These are phyloP conservation scores for Telfairia occidentalis DNA, from an alignment of 331 rosid species.

Conservation along the genomic window DNA sequence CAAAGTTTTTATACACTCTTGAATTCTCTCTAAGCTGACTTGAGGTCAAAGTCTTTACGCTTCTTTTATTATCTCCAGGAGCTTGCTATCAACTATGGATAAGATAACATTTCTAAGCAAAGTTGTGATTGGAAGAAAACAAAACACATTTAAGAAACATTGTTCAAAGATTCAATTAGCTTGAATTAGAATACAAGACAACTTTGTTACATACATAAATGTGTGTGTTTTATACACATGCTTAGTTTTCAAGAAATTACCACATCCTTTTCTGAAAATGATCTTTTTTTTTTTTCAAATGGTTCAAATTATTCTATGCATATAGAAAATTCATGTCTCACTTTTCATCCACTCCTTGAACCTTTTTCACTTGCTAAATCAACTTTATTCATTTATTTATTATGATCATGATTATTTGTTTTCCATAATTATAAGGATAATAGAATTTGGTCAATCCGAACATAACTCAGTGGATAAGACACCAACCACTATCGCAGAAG, in stretches of 20 bases:
- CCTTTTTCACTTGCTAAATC: background rate
- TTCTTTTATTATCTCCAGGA: background rate
- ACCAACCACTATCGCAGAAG: no score
- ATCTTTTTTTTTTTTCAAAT: background rate
- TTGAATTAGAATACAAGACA: conserved; percentile 5
- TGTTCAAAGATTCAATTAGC: background rate
- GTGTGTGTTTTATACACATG: background rate
- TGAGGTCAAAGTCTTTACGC: background rate
- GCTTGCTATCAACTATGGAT: background rate
- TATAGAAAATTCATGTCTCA: no score
- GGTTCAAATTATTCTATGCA: no score
- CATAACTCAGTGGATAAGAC: no score
- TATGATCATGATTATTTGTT: no score
- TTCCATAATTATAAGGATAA: background rate
- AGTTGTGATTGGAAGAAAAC: background rate
- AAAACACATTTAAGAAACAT: background rate
- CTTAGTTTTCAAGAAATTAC: conserved; percentile 4
- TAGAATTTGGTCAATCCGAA: no score
- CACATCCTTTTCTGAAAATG: conserved; percentile 2
- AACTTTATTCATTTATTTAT: no score
- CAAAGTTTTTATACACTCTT: background rate
- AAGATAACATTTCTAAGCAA: background rate
- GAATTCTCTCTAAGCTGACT: background rate
- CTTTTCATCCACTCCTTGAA: no score
- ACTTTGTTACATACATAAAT: background rate